Evolutionary conservation across 345 rosid species (phyloP).

Genomic region (Gossypioides kirkii): DNA sequence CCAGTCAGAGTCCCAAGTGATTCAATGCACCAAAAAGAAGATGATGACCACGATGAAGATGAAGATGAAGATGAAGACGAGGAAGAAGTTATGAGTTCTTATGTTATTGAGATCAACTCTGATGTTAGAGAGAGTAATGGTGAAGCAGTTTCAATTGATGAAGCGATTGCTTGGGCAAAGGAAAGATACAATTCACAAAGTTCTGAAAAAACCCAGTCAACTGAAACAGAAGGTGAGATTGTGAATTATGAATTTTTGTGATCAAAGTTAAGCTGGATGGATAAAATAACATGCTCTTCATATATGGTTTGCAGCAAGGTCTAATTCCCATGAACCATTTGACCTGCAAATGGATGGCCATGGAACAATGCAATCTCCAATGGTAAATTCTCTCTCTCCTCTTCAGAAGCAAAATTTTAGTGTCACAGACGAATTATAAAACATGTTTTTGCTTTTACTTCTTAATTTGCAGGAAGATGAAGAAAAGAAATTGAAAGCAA

Average conservation of each 20-base stretch:
- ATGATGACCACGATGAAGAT: slow-evolving; percentile 38
- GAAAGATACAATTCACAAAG: slow-evolving; percentile 28
- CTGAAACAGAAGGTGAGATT: slow-evolving; percentile 29
- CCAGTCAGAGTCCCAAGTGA: slow-evolving; percentile 10
- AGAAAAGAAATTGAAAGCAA: slow-evolving; percentile 31
- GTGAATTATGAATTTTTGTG: not conserved
- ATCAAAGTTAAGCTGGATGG: not conserved
- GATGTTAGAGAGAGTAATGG: slow-evolving; percentile 36
- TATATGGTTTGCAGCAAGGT: slow-evolving; percentile 26
- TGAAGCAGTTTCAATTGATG: slow-evolving; percentile 56
- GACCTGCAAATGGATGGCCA: slow-evolving; percentile 17
- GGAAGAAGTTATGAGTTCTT: slow-evolving; percentile 64
- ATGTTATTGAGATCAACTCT: slow-evolving; percentile 79
- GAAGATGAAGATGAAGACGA: slow-evolving; percentile 46
- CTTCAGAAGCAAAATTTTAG: not conserved
- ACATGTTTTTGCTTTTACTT: not conserved
- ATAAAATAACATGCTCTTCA: not conserved
- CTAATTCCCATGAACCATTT: slow-evolving; percentile 9
- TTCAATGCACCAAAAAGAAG: slow-evolving; percentile 24
- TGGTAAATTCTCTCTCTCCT: slow-evolving; percentile 13
- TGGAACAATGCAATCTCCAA: slow-evolving; percentile 19
- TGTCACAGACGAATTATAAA: not conserved
- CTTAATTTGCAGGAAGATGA: slow-evolving; percentile 35
- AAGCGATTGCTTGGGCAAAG: slow-evolving; percentile 38
- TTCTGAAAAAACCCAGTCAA: slow-evolving; percentile 19